Evolutionary conservation across 2,329 filamentous ascomycete genomes (phyloP), one percentile per base, ranked within the genome.

Genomic region (Torrubiellomyces zombiae): DNA sequence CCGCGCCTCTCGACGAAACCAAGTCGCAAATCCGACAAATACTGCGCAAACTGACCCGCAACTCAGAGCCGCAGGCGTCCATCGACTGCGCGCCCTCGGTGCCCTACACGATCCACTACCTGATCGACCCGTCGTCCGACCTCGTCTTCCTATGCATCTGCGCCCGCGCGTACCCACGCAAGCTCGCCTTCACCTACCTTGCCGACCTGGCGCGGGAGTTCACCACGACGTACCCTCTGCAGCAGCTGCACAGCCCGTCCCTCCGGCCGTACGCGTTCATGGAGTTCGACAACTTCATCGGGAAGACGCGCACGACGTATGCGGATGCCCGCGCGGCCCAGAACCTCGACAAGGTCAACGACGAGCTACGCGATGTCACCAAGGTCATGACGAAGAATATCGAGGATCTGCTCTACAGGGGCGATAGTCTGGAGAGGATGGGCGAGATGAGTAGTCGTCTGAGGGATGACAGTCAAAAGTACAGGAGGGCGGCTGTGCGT

Each of bases 381-480:
- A 85, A 94, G 57, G 85, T 98, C 45, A 98, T 98, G 91, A 95
- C 85, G 28, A 95, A 95, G 69, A 98, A 98, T 52, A 95, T 98
- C 39, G 89, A 98, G 61, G 89, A 98, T 51, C 58, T 98, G 45
- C 60, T 98, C 26, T 98, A 98, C 50, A 65, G 91, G 33, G 89
- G 89, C 15, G 89, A 98, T 49, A 89, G 75, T 42, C 56, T 98
- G 38, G 89, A 98, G 56, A 70, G 83, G 43, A 98, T 98, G 89
- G 86, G 89, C 32, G 86, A 95, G 57, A 77, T 94, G 46, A 91
- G 79, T 42, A 77, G 72, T 28, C 63, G 86, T 33, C 54, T 98
- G 47, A 63, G 81, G 34, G 89, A 98, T 48, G 89, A 98, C 47
- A 89, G 78, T 49, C 81, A 76, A 51, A 95, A 93, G 56, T 98